These are phyloP conservation scores for Pyrenula massariospora DNA, from an alignment of 495 filamentous ascomycete species.

Conservation along the genomic window DNA sequence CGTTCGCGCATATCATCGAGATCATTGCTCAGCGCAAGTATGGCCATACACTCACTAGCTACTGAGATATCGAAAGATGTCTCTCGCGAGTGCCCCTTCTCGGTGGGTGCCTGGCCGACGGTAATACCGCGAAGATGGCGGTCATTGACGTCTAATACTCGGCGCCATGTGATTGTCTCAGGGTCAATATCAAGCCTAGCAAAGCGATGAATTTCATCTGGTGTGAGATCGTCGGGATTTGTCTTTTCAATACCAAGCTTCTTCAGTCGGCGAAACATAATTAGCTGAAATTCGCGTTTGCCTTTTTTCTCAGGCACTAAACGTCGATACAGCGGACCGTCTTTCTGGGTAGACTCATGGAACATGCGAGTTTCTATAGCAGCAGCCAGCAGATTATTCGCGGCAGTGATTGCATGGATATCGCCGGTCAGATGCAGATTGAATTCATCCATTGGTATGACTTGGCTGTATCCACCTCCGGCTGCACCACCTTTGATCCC, in stretches of 20 bases:
- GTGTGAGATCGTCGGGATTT: slow-evolving; percentile 75
- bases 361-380: slow-evolving; percentile 98
- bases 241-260: slow-evolving; percentile 95
- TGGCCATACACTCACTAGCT: slow-evolving; percentile 96
- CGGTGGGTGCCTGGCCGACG: slow-evolving; percentile 75
- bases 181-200: slow-evolving; percentile 93
- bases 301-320: slow-evolving; percentile 85
- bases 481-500: slow-evolving; percentile 98
- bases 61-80: slow-evolving; percentile 97
- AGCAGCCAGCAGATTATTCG: slow-evolving; percentile 96
- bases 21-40: slow-evolving; percentile 83
- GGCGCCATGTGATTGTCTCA: slow-evolving; percentile 91
- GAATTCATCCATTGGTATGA: slow-evolving; percentile 99
- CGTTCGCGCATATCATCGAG: slow-evolving; percentile 87
- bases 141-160: slow-evolving; percentile 95
- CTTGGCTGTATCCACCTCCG: slow-evolving; percentile 94
- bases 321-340: slow-evolving; percentile 76
- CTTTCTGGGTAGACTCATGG: slow-evolving; percentile 90
- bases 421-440: slow-evolving; percentile 96
- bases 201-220: slow-evolving; percentile 78
- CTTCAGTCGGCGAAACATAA: slow-evolving; percentile 85
- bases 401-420: slow-evolving; percentile 93
- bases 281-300: slow-evolving; percentile 70
- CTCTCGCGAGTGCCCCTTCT: slow-evolving; percentile 73
- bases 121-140: slow-evolving; percentile 81